These are phyloP conservation scores for Macrophomina tecta DNA, from an alignment of 2,329 filamentous ascomycete genomes.

Conservation along the genomic window DNA sequence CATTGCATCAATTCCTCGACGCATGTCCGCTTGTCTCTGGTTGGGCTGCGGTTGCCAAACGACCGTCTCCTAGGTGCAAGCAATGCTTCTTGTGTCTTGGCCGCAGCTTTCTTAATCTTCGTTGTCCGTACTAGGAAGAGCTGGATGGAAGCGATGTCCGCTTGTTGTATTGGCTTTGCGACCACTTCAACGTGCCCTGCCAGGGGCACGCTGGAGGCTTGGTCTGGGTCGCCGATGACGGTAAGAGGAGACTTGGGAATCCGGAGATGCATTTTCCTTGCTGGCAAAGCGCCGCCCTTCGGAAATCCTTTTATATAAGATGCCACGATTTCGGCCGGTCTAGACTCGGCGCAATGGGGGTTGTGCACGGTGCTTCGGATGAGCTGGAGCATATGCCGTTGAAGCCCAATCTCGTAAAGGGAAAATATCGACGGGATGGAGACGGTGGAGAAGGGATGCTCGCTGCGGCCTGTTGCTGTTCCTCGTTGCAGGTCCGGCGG, in stretches of 20 bases:
- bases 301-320: slow-evolving; percentile 16
- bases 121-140: slow-evolving; percentile 8
- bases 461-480: too few species aligned
- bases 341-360: slow-evolving; percentile 4
- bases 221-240: slow-evolving; percentile 15
- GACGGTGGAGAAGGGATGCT: background rate
- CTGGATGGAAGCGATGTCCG: slow-evolving; percentile 7
- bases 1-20: slow-evolving; percentile 12
- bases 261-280: slow-evolving; percentile 6
- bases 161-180: background rate
- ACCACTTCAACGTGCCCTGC: slow-evolving; percentile 12
- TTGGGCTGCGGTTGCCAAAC: slow-evolving; percentile 15
- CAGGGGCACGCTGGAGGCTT: slow-evolving; percentile 15
- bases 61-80: background rate
- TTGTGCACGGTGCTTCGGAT: slow-evolving; percentile 21
- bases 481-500: background rate
- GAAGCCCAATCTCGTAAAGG: background rate
- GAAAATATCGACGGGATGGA: background rate
- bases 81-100: background rate
- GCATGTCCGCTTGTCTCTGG: slow-evolving; percentile 14
- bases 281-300: background rate
- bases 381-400: slow-evolving; percentile 1
- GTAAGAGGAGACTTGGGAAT: slow-evolving; percentile 12
- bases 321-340: slow-evolving; percentile 5
- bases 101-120: slow-evolving; percentile 12